Evolutionary conservation across 2,329 filamentous ascomycete species (phyloP).

Genomic region (Sclerotinia minor): DNA sequence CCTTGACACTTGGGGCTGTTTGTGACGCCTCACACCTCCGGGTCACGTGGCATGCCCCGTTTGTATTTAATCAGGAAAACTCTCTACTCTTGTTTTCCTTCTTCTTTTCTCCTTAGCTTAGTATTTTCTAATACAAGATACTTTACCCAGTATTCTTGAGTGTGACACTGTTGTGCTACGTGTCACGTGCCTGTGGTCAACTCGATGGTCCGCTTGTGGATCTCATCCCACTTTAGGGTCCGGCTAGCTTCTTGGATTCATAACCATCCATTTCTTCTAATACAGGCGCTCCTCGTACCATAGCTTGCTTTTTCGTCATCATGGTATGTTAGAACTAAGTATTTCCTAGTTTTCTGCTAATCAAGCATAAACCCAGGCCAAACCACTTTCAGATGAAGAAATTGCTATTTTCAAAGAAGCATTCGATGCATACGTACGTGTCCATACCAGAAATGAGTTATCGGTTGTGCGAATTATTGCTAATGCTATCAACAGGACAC

Average conservation of each 20-base stretch:
- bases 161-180: no score
- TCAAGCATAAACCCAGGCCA: constrained; percentile 11
- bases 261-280: neutral
- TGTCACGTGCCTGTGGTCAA: neutral
- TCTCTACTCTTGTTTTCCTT: no score
- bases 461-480: neutral
- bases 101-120: no score
- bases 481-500: constrained; percentile 22
- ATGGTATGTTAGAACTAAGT: neutral
- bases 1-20: no score
- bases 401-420: constrained; percentile 23
- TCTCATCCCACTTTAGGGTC: constrained; percentile 1
- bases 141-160: no score
- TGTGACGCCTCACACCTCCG: no score
- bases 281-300: neutral
- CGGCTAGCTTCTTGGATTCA: neutral
- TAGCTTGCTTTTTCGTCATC: no score
- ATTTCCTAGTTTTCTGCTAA: neutral
- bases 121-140: no score
- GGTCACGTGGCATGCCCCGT: no score
- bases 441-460: neutral
- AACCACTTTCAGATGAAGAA: constrained; percentile 23
- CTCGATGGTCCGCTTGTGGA: neutral
- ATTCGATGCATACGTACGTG: constrained; percentile 26
- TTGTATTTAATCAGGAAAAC: no score